Base-by-base conservation (phyloP, 176 grass and related monocot species). In the bread wheat (Triticum aestivum) region DNA sequence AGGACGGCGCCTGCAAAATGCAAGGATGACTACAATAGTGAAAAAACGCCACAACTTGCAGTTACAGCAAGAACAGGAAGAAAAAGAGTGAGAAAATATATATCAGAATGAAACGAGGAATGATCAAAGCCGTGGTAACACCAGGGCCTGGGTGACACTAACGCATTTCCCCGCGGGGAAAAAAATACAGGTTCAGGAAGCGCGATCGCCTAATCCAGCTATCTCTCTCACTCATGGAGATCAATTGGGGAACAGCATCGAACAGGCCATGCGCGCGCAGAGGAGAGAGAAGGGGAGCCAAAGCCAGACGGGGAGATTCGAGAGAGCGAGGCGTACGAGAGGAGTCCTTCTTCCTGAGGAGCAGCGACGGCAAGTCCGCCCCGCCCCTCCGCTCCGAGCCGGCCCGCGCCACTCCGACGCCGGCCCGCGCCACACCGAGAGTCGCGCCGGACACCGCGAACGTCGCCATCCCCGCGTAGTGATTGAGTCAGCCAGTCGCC, bases 391-490 rank as follows among this genome's bases (percentile, higher is more conserved):
- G 87, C 78, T 94, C 89, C 65, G 15, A 21, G 24, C 75, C 81
- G n/a, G 85, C 81, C 76, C 89, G 89, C 61, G 69, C 61, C 67
- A 68, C 63, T 15, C 23, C 64, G 15, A 10, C 75, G 39, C 68
- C 78, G 39, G 87, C 72, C 42, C 83, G 59, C 74, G 74, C 79
- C n/a, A 91, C 86, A 21, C 93, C 87, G 66, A 95, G 86, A 33
- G 88, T 92, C 12, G 86, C 84, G 51, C 91, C 88, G 21, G 91
- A 95, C 24, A 95, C 83, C 10, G 91, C 88, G 85, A 95, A 92
- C 75, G 87, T 58, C 80, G 89, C 75, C 72, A 88, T 91, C 49
- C 41, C 42, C 42, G 39, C 5, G 23, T 3, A 47, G 52, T 0
- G 15, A 18, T 0, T 17, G 49, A 52, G 49, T 11, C 37, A 2